Evolutionary conservation across 495 filamentous ascomycete species (phyloP).

Genomic region (Penicillium flavigenum): DNA sequence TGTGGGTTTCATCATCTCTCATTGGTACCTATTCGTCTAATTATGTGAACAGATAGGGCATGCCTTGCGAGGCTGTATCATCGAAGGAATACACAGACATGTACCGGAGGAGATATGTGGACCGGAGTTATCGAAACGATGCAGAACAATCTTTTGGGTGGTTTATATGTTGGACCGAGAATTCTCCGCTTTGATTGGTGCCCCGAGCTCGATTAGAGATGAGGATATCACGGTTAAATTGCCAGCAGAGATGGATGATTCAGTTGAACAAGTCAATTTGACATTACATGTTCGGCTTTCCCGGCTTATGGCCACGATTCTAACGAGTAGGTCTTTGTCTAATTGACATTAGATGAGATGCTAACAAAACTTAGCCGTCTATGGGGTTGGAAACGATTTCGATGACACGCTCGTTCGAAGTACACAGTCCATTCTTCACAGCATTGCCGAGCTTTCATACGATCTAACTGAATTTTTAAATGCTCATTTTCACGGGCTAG

Average conservation of each 20-base stretch:
- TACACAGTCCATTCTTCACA: conserved; percentile 31
- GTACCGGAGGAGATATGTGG: conserved; percentile 29
- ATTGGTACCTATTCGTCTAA: neutral
- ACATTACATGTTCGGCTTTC: conserved; percentile 35
- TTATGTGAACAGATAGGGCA: conserved; percentile 31
- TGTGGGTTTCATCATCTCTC: conserved; percentile 16
- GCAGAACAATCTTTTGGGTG: conserved; percentile 39
- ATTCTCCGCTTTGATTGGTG: conserved; percentile 38
- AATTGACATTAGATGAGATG: neutral
- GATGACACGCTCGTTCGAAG: conserved; percentile 29
- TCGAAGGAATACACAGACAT: conserved; percentile 40
- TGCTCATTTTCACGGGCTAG: conserved; percentile 31
- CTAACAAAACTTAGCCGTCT: conserved; percentile 24
- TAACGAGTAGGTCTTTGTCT: conserved; percentile 24
- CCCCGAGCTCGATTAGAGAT: conserved; percentile 37
- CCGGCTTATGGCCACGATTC: conserved; percentile 30
- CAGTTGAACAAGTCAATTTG: conserved; percentile 29
- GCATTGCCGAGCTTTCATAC: conserved; percentile 30
- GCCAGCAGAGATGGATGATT: conserved; percentile 28
- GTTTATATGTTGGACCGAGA: conserved; percentile 43
- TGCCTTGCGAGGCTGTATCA: conserved; percentile 37
- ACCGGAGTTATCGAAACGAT: conserved; percentile 29
- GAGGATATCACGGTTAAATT: conserved; percentile 40
- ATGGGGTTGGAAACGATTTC: conserved; percentile 29
- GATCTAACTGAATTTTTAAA: conserved; percentile 31